Base-by-base conservation (phyloP, 441 rosid genomes). In the Pelargonium citronellum region DNA sequence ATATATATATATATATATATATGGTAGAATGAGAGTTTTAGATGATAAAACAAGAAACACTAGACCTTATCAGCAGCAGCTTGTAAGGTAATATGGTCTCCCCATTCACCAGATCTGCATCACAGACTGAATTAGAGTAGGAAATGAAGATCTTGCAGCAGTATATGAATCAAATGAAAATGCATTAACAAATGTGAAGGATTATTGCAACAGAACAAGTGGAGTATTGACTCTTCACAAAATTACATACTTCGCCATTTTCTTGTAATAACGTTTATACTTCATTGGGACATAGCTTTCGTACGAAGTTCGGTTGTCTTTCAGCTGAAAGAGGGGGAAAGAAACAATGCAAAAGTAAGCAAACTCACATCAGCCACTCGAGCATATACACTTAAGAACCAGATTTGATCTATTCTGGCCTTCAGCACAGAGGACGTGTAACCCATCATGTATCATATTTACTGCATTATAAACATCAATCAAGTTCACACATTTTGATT, bases 271-370 rank as follows among this genome's bases (percentile, higher is more conserved):
- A 22, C 82, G 86, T 77, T 87, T 91, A 87, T 89, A 94, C 83
- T 88, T 94, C 97, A 91, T 94, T 8, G 97, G 98, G 72, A 94
- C 91, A 80, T 91, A 86, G 78, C 91, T 84, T 84, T 91, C 98
- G 55, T 94, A 94, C 69, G 85, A 75, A 57, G 89, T 68, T 11
- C 84, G 87, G 74, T 71, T 62, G 70, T 84, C 89, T 81, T 94
- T 94, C 69, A 94, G 89, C 98, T 94, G 86, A 71, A 78, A 77
- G 68, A 81, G 64, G 76, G 16, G 13, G 64, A 44, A 71, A 79
- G 64, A 60, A 75, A 66, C 7, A 64, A 68, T 13, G 11, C 61
- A 24, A 70, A 71, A 71, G 64, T 49, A 67, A 82, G 68, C 39
- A 64, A 73, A 71, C 22, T 5, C 51, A 43, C n/a, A 46, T 3